Evolutionary conservation across 139 green algal genomes (phyloP), one percentile per base, ranked within the genome.

Genomic region (Astrephomene gubernaculifera): DNA sequence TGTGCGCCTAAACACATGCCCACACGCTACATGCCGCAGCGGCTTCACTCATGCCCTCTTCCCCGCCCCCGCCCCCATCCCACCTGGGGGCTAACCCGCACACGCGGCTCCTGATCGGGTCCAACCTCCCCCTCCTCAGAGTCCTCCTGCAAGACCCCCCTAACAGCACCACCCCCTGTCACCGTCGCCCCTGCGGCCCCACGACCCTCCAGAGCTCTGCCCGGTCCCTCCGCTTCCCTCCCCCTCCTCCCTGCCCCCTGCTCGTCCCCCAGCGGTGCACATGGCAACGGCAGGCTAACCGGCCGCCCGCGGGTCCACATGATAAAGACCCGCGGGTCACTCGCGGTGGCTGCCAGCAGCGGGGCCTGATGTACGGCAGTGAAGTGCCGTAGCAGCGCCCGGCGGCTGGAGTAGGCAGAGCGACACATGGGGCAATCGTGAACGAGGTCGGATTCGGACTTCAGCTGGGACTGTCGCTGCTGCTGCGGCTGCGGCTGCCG

Each of bases 341-440:
- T 39, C 2, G 63, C 61, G 1, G 60, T 84, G n/a, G 78, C 78
- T 0, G 43, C 25, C 61, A 84, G 61, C 8, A 84, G 43, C 43
- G 78, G 78, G 7, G 0, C 43, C 78, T 84, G 78, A 44, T 84
- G 78, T 8, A 1, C 43, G 7, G 9, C 8, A 8, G 64, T 43
- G 22, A 74, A 84, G 44, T 84, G 78, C 5, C 33, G 78, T 21
- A 84, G 78, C 41, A 84, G 64, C 19, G 35, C 43, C 43, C 74
- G 78, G 9, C 78, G 78, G 24, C 8, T 75, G 43, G 63, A 8
- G 64, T 52, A 24, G 31, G 43, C 31, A 43, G 43, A 53, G 21
- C 63, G 63, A 43, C 78, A 84, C 61, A 84, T 54, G 9, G 78
- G 78, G 41, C 78, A 84, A 63, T 74, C 78, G 41, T 84, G 78